Base-by-base conservation (phyloP, 805 yeast genomes). In the Cyberlindnera americana region DNA sequence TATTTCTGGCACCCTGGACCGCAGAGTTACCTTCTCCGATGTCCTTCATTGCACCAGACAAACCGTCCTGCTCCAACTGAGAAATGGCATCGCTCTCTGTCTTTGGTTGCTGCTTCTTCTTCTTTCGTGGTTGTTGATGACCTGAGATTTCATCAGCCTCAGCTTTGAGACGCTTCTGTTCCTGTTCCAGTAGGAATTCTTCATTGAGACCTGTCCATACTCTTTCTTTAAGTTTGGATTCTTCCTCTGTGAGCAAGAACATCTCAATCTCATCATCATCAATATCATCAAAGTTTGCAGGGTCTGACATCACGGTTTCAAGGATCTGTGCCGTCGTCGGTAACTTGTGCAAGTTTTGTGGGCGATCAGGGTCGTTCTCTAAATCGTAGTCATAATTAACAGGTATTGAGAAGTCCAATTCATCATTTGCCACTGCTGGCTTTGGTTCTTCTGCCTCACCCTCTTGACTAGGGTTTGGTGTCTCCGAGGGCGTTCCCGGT, bases 131-230 rank as follows among this genome's bases (percentile, higher is more conserved):
- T 45, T 67, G 66, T 4, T 75, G 70, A 46, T 83, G 85, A 5
- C 98, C 99, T 0, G 91, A 83, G 22, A 86, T 75, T 43, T 75
- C 78, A 63, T 93, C 98, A 0, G 95, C 93, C 57, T 89, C 95
- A 37, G 74, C 73, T 58, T 90, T 87, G 44, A 91, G 68, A 46
- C 90, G 68, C 56, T 87, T 89, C 50, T 78, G 77, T 53, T 91
- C 97, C 61, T 88, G 95, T 34, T 83, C 93, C 8, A 87, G 59
- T 40, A 93, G 64, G 56, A 77, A 93, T 21, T 90, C 98, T 44
- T 84, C 85, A 61, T 95, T 90, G 28, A 87, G 70, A 3, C 93
- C 90, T 38, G 84, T 79, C 98, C 99, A 93, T 3, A 90, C 77
- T 44, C 83, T 72, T 50, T 88, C 90, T 60, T 91, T 93, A 47